These are phyloP conservation scores for Nothopassalora personata DNA, from an alignment of 2,329 filamentous ascomycete species.

Conservation along the genomic window DNA sequence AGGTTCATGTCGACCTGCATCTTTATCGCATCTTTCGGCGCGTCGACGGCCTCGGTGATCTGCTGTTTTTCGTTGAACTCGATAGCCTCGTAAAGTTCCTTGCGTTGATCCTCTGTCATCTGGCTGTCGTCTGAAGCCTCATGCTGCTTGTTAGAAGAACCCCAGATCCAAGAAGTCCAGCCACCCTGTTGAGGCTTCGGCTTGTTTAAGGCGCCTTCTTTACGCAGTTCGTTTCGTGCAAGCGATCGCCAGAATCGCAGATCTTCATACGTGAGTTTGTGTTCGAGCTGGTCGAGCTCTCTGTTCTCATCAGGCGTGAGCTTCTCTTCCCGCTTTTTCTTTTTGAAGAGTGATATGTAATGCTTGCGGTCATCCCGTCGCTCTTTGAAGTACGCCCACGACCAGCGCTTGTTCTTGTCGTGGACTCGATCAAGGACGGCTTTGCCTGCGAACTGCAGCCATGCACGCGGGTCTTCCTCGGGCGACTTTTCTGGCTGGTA, in stretches of 20 bases:
- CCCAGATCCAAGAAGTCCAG: conserved; percentile 92
- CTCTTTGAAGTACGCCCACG: conserved; percentile 92
- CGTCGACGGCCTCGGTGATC: conserved; percentile 78
- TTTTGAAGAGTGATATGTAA: conserved; percentile 96
- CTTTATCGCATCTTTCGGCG: conserved; percentile 86
- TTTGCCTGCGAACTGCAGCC: conserved; percentile 85
- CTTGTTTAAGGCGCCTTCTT: conserved; percentile 85
- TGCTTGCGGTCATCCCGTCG: conserved; percentile 79
- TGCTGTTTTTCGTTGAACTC: conserved; percentile 97
- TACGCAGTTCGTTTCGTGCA: conserved; percentile 87
- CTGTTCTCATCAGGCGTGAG: conserved; percentile 64
- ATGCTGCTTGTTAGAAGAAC: conserved; percentile 44
- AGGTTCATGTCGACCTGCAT: conserved; percentile 87
- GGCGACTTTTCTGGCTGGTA: conserved; percentile 78
- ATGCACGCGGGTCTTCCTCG: conserved; percentile 86
- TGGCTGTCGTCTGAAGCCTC: conserved; percentile 70
- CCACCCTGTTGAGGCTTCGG: conserved; percentile 65
- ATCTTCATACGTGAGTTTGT: conserved; percentile 88
- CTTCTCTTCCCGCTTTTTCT: conserved; percentile 66
- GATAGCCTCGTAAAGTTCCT: conserved; percentile 95
- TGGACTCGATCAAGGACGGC: conserved; percentile 91
- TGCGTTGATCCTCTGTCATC: conserved; percentile 91
- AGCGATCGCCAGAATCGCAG: conserved; percentile 94
- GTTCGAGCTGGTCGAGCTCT: conserved; percentile 71
- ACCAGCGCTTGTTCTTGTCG: conserved; percentile 86